A percentile compares a stretch with the other conserved stretches of the same genome.
Evolutionary conservation across 1,139 yeast genomes (phyloP).

Genomic region (Saccharomycopsis hybrid): DNA sequence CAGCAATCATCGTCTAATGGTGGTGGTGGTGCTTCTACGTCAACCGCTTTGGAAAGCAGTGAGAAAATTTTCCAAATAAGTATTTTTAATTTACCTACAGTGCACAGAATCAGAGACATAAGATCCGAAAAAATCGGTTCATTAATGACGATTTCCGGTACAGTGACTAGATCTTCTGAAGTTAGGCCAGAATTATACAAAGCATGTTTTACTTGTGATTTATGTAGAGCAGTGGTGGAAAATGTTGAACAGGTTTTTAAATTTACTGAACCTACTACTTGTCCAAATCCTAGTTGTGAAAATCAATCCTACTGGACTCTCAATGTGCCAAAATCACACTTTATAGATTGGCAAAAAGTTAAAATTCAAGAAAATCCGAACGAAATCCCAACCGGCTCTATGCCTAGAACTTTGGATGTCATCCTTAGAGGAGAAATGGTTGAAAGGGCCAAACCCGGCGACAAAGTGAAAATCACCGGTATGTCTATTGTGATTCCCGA

Average conservation of each 20-base stretch:
- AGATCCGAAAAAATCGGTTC: slow-evolving; percentile 87
- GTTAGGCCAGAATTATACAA: slow-evolving; percentile 90
- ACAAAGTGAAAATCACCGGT: slow-evolving; percentile 90
- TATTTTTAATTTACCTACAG: slow-evolving; percentile 78
- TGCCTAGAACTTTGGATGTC: slow-evolving; percentile 96
- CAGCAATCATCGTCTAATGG: slow-evolving; percentile 24
- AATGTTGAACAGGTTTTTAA: slow-evolving; percentile 91
- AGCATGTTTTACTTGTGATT: slow-evolving; percentile 86
- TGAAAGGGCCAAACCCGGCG: slow-evolving; percentile 97
- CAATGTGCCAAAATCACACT: slow-evolving; percentile 76
- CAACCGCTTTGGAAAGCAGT: slow-evolving; percentile 35
- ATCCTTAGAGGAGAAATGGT: slow-evolving; percentile 91
- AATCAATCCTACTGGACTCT: slow-evolving; percentile 85
- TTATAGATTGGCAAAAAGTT: slow-evolving; percentile 95
- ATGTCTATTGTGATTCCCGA: slow-evolving; percentile 96
- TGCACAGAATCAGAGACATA: slow-evolving; percentile 82
- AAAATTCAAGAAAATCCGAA: slow-evolving; percentile 92
- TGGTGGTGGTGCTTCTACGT: slow-evolving; percentile 19
- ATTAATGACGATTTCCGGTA: slow-evolving; percentile 81
- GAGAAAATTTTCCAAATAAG: slow-evolving; percentile 86
- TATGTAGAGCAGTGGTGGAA: slow-evolving; percentile 79
- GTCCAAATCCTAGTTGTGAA: slow-evolving; percentile 82
- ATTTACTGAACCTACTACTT: slow-evolving; percentile 91
- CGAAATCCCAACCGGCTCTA: slow-evolving; percentile 97
- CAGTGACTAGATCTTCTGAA: slow-evolving; percentile 94